Evolutionary conservation across 2,329 filamentous ascomycete species (phyloP), one percentile per base, ranked within the genome.

Genomic region (Aspergillus unguis): DNA sequence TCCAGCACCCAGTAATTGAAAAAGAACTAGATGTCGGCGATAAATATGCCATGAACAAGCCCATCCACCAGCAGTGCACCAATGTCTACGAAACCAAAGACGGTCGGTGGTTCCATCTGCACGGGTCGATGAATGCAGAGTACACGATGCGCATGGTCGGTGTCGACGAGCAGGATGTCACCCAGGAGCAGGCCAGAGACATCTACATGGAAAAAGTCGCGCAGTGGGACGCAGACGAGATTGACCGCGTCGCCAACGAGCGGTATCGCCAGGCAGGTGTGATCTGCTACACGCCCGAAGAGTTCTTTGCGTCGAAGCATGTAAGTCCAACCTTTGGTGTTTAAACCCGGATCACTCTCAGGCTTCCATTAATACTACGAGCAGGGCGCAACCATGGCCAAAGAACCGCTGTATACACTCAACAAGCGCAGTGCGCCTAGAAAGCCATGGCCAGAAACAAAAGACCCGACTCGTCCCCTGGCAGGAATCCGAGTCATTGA

Each of bases 401-500:
- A 38, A 25, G 36, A 26, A 23, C 36, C 36, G 3, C 36, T 38
- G 5, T 38, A 38, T 11, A 38, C 36, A 23, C 36, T 38, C n/a
- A 38, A 38, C 5, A 6, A n/a, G 17, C 36, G 36, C 10, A n/a
- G 10, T n/a, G 33, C 33, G 4, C 33, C 33, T 7, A 9, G 33
- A 3, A 38, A 23, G 25, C 6, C 36, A n/a, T 38, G 36, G 36
- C n/a, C 36, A 26, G 36, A 38, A 9, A 6, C 17, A 5, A 38
- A 25, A 9, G 36, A 38, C 2, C 9, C 26, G n/a, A 3, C 43
- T 6, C 53, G 53, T 1, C 55, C 55, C 61, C 83, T 74, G 54
- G 77, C 63, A 5, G 87, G 87, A 0, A 77, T 90, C 66, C 86
- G 85, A 58, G 86, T 91, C 5, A 77, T 91, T 4, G 88, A 92